A percentile compares a stretch with the other conserved stretches of the same genome.
Evolutionary conservation across 1,284 basidiomycete species (phyloP).

Genomic region (Gymnopus androsaceus): DNA sequence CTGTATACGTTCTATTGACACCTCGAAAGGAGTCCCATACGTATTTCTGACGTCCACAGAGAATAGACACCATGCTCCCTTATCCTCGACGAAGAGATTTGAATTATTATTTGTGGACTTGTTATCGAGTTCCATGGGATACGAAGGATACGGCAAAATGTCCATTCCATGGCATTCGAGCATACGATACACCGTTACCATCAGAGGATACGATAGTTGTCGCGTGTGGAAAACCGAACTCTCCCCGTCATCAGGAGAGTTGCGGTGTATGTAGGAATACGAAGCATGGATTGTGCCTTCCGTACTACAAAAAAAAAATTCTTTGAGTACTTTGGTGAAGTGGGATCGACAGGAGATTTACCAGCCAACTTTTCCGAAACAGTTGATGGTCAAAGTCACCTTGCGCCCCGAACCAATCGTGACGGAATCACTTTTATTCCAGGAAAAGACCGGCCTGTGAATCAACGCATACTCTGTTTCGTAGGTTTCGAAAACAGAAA

Average conservation of each 20-base stretch:
- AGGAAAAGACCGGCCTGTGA: constrained; percentile 80
- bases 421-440: constrained; percentile 61
- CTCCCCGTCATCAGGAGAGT: constrained; percentile 31
- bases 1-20: constrained; percentile 70
- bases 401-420: constrained; percentile 74
- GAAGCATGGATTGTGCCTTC: constrained; percentile 80
- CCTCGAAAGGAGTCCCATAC: constrained; percentile 87
- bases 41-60: constrained; percentile 87
- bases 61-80: constrained; percentile 79
- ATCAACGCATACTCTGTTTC: constrained; percentile 87
- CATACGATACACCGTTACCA: constrained; percentile 92
- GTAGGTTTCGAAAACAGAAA: constrained; percentile 84
- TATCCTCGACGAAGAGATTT: constrained; percentile 46
- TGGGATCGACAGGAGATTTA: constrained; percentile 40
- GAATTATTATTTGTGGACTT: constrained; percentile 20
- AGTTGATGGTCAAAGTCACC: constrained; percentile 66
- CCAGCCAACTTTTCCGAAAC: constrained; percentile 91
- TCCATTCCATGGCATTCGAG: constrained; percentile 84
- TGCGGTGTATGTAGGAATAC: constrained; percentile 71
- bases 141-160: constrained; percentile 62
- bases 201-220: constrained; percentile 80
- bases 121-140: constrained; percentile 25
- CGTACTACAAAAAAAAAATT: constrained; percentile 64
- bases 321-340: constrained; percentile 1
- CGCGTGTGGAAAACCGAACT: constrained; percentile 76